Evolutionary conservation across 768 basidiomycete species (phyloP), one percentile per base, ranked within the genome.

Genomic region (Calocera cornea): DNA sequence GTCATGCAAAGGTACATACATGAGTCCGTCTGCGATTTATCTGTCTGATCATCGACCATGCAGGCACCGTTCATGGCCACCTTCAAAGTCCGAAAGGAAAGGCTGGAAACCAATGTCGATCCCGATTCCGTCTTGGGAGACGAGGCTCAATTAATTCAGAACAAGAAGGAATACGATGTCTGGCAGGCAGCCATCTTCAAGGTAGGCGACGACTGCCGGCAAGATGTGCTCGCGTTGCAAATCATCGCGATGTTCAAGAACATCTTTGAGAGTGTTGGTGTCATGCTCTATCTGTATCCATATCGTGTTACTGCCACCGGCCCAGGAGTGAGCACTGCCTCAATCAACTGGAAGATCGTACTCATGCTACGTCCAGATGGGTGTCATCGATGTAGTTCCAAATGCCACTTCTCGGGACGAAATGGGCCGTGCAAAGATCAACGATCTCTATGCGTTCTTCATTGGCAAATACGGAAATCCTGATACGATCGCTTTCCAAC

Each of bases 1-100:
- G 91, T 74, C 97, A 99, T 72, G 97, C 97, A 14, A 99, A 99
- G 83, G 95, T 92, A 65, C 44, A 76, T 66, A 36, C 17, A 22
- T 1, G 31, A 54, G 31, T 3, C 27, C 16, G 50, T 47, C n/a
- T 41, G 16, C 41, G 47, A 50, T 22, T 33, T 65, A 70, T 68
- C n/a, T 67, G 40, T 54, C 66, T 41, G 34, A 41, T 34, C 2
- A 16, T 33, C 24, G 11, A 38, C 49, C 38, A 34, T n/a, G 1
- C 68, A 97, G 94, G 95, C 97, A 11, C 97, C 97, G 0, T 99
- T 99, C 80, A 98, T 99, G 97, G 97, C 97, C 0, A 97, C 95
- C 0, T 99, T 99, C 83, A 97, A 95, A 80, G 97, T 99, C 27
- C 85, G 90, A 67, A 95, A 97, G 75, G 88, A 94, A 70, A 81